Conservation (phyloP, 1,139 yeast genomes). For the Casaregolazyma lundiana region DNA sequence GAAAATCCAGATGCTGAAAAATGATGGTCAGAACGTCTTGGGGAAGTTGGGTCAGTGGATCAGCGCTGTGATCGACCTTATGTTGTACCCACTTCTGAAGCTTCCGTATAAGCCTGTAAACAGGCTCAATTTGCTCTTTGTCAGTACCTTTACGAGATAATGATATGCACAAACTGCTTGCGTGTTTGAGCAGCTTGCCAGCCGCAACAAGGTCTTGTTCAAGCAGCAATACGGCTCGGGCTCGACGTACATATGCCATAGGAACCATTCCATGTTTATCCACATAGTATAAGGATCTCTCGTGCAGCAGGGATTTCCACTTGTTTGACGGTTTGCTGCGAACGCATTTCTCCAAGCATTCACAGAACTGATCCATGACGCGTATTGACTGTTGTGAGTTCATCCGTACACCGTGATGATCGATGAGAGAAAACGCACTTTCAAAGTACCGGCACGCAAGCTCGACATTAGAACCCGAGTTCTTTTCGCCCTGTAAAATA, state of each 20-base stretch:
- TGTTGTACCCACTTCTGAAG: no score
- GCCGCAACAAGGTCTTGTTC: background rate
- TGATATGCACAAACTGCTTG: background rate
- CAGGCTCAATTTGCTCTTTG: background rate
- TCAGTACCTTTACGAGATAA: background rate
- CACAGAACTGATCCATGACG: background rate
- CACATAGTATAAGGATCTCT: background rate
- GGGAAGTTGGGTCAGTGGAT: background rate
- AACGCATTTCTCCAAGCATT: conserved; percentile 2
- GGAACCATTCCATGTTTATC: background rate
- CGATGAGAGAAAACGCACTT: background rate
- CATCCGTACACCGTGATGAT: background rate
- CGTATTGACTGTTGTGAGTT: background rate
- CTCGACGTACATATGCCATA: conserved; percentile 3
- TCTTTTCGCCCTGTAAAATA: background rate
- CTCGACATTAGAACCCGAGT: background rate
- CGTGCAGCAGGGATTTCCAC: background rate
- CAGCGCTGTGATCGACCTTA: background rate
- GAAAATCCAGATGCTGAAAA: background rate
- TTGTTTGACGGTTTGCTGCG: background rate
- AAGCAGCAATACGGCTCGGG: background rate
- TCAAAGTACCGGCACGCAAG: background rate
- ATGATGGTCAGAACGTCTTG: conserved; percentile 2
- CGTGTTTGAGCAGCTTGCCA: background rate
- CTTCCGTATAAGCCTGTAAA: background rate